These are phyloP conservation scores for Artemisia tridentata DNA, from an alignment of 129 eudicot species.

Conservation along the genomic window DNA sequence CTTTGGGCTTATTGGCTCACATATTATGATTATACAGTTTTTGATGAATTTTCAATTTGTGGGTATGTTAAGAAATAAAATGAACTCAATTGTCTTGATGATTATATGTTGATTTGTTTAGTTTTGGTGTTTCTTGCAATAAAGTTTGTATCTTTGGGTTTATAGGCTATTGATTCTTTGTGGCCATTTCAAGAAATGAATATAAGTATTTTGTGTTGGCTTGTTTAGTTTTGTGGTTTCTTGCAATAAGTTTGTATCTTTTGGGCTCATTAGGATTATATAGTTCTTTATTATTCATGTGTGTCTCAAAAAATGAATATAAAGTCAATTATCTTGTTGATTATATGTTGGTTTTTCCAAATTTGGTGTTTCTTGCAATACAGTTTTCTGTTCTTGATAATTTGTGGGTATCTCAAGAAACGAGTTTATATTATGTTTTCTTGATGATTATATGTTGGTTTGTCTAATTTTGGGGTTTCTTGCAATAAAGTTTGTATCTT, in stretches of 20 bases:
- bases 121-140: not conserved
- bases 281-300: not conserved
- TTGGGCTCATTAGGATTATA: not conserved
- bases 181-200: too few relatives aligned
- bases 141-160: constrained; percentile 22
- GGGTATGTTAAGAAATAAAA: not conserved
- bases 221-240: too few relatives aligned
- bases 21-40: too few relatives aligned
- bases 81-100: constrained; percentile 15
- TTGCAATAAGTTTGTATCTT: too few relatives aligned
- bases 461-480: constrained; percentile 13
- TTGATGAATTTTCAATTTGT: too few relatives aligned
- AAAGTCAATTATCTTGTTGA: not conserved
- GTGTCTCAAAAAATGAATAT: not conserved
- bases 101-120: constrained; percentile 8
- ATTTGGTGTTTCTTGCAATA: not conserved
- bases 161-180: not conserved
- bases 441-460: constrained; percentile 23
- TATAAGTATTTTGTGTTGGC: too few relatives aligned
- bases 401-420: constrained; percentile 13
- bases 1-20: constrained; percentile 11
- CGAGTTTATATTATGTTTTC: not conserved
- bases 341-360: not conserved
- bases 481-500: constrained; percentile 26
- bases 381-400: constrained; percentile 1